Percentiles rank a stretch among this genome's conserved stretches.
Conservation (phyloP, 2,329 filamentous ascomycete genomes). For the Microdochium trichocladiopsis region DNA sequence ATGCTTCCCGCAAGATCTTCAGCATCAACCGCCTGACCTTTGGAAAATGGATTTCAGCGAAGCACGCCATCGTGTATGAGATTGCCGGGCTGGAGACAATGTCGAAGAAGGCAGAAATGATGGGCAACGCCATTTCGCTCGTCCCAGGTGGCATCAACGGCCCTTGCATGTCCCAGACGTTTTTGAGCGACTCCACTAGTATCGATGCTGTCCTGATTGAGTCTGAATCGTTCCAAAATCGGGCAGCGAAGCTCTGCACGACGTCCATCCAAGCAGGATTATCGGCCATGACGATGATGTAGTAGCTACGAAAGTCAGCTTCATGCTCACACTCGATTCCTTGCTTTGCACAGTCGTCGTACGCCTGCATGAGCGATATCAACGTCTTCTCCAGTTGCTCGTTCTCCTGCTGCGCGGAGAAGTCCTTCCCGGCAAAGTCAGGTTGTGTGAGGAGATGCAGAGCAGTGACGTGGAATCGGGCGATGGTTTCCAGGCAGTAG, state of each 20-base stretch:
- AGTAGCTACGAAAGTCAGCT: slow-evolving; percentile 59
- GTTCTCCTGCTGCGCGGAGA: slow-evolving; percentile 60
- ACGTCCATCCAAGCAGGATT: slow-evolving; percentile 51
- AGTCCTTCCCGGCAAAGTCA: slow-evolving; percentile 49
- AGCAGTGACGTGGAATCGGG: slow-evolving; percentile 59
- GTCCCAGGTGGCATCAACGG: slow-evolving; percentile 44
- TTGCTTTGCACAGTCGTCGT: slow-evolving; percentile 57
- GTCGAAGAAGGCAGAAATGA: slow-evolving; percentile 49
- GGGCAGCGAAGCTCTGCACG: slow-evolving; percentile 46
- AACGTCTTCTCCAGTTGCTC: slow-evolving; percentile 61
- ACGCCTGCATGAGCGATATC: slow-evolving; percentile 57
- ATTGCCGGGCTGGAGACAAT: slow-evolving; percentile 49
- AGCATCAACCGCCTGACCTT: slow-evolving; percentile 52
- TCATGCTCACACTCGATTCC: slow-evolving; percentile 54
- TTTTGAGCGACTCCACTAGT: slow-evolving; percentile 54
- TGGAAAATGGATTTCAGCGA: slow-evolving; percentile 62
- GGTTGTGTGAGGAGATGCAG: slow-evolving; percentile 55
- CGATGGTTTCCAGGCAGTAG: slow-evolving; percentile 59
- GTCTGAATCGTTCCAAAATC: slow-evolving; percentile 44
- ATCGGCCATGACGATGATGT: slow-evolving; percentile 53
- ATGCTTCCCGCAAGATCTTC: slow-evolving; percentile 44
- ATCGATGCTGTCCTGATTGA: slow-evolving; percentile 55
- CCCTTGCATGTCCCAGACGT: slow-evolving; percentile 47
- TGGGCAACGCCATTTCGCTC: slow-evolving; percentile 39
- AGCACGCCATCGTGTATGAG: slow-evolving; percentile 64